Percentiles rank a stretch among this genome's conserved stretches.
phyloP scores from a whole-genome alignment of 1,139 yeast genomes.

The Suhomyces coccinellae region DNA sequence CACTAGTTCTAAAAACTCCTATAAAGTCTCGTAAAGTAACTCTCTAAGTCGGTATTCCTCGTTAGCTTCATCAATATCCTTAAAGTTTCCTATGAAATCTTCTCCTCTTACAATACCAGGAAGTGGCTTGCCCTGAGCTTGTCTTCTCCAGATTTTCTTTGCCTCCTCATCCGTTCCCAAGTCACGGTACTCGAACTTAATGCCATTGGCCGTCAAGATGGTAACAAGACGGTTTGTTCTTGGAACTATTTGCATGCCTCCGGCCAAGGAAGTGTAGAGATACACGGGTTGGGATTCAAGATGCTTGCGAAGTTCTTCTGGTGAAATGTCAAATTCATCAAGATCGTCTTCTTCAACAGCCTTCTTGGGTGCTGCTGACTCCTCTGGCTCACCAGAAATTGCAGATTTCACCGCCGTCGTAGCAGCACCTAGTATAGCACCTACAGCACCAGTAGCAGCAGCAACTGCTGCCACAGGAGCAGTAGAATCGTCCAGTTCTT shows the following conservation, averaged over 20 bases:
- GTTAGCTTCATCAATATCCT: constrained; percentile 78
- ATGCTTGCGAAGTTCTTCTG: constrained; percentile 48
- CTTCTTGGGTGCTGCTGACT: constrained; percentile 8
- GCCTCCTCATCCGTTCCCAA: constrained; percentile 89
- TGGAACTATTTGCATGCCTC: constrained; percentile 82
- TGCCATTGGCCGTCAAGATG: constrained; percentile 72
- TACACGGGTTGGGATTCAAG: constrained; percentile 61
- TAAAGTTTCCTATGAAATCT: constrained; percentile 82
- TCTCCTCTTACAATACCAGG: constrained; percentile 97
- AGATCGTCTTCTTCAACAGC: constrained; percentile 22
- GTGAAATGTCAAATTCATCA: constrained; percentile 40
- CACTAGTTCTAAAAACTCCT: constrained; percentile 9
- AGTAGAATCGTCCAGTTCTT: neutral
- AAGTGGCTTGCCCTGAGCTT: constrained; percentile 68
- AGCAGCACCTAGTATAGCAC: constrained; percentile 15
- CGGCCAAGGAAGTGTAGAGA: constrained; percentile 83
- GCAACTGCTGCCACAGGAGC: constrained; percentile 12
- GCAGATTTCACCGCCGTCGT: constrained; percentile 13
- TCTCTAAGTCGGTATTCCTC: constrained; percentile 74
- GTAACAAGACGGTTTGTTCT: constrained; percentile 77
- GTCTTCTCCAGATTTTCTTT: constrained; percentile 80
- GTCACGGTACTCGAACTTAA: constrained; percentile 71
- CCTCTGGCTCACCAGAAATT: constrained; percentile 2
- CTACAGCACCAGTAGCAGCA: constrained; percentile 13
- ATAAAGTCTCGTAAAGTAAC: constrained; percentile 53